Base-by-base conservation (phyloP, 2,329 filamentous ascomycete genomes). In the Aureobasidium lini region DNA sequence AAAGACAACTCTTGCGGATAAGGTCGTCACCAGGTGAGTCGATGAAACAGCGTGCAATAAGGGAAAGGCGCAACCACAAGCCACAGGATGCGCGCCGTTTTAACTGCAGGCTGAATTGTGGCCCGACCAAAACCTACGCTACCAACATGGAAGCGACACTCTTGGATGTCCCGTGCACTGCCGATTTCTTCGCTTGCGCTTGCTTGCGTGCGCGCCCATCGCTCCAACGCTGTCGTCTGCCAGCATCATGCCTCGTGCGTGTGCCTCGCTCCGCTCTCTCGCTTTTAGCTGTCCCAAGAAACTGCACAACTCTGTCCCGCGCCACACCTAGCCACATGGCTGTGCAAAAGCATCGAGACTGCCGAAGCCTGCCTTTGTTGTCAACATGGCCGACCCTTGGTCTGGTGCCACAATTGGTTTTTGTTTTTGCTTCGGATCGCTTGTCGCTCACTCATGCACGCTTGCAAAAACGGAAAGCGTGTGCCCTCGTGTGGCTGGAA, bases 11-110 rank as follows among this genome's bases (percentile, higher is more conserved):
- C 52, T 46, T 36, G 52, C 28, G 52, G 52, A 36, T 46, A 37
- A 13, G 52, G 15, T 56, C 29, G 40, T 56, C 52, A 56, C 50
- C 50, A 54, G 50, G 50, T 43, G 39, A 43, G 50, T 54, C 50
- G 50, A 54, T 56, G 52, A 56, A 56, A 56, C 52, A 56, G 52
- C 52, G 52, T 56, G 52, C 52, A 56, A 56, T 56, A 56, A 56
- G 52, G 52, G 52, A 56, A 54, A 56, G 52, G 40, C 40, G 52
- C 52, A 56, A 44, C 52, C 52, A 56, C 52, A 56, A 56, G 52
- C 52, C 52, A 56, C 52, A 56, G 52, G 52, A 44, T 44, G 52
- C 52, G 52, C 52, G 40, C 52, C 52, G 52, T 46, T 56, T 56
- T 56, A 56, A 56, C 36, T 56, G 52, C 52, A 46, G 52, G 39